Conservation (phyloP, 306 rosid species). For the Calophaca sinica region DNA sequence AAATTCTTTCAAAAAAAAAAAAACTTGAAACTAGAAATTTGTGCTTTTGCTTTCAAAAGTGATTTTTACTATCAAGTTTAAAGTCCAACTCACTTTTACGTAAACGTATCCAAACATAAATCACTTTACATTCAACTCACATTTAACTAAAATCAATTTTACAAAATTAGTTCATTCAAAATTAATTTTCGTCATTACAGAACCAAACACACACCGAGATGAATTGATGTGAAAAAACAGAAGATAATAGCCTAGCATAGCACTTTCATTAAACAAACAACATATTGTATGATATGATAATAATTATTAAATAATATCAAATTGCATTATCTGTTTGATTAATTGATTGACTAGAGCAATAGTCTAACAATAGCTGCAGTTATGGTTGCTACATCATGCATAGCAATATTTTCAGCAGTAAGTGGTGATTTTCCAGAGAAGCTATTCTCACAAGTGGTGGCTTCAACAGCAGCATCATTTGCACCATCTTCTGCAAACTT, state of each 20-base stretch:
- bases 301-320: not conserved
- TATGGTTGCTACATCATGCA: conserved; percentile 42
- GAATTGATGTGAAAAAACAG: too few relatives aligned
- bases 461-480: conserved; percentile 49
- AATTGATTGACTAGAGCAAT: conserved; percentile 26
- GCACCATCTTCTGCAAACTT: conserved; percentile 55
- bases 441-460: conserved; percentile 40
- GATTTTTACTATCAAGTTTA: too few relatives aligned
- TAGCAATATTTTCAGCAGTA: conserved; percentile 37
- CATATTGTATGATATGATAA: not conserved
- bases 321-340: not conserved
- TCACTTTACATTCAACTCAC: too few relatives aligned
- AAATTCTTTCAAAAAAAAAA: too few relatives aligned
- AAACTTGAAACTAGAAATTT: too few relatives aligned
- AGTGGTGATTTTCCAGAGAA: conserved; percentile 54
- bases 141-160: too few relatives aligned
- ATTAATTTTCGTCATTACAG: too few relatives aligned
- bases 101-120: too few relatives aligned
- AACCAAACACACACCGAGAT: too few relatives aligned
- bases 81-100: too few relatives aligned
- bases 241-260: not conserved
- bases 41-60: too few relatives aligned
- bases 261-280: conserved; percentile 23
- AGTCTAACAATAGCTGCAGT: conserved; percentile 51
- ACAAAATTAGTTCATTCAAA: too few relatives aligned